Conservation (phyloP, 768 basidiomycete species). For the Macrocybe gigantea region DNA sequence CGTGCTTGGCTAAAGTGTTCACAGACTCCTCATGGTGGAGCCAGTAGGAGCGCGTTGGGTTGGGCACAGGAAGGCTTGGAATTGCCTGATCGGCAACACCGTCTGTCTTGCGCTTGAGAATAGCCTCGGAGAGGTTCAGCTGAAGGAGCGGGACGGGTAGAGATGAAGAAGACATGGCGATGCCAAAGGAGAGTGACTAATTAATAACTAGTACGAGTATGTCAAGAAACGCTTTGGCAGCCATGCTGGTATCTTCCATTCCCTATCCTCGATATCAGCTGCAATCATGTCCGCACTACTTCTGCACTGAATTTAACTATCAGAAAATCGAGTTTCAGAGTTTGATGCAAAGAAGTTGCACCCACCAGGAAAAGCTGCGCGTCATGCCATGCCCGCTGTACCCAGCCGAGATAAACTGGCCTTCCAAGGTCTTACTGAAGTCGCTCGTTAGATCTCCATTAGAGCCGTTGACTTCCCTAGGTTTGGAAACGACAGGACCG, state of each 20-base stretch:
- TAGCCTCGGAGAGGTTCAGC: too few species aligned
- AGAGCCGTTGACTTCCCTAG: slow-evolving; percentile 16
- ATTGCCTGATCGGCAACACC: too few species aligned
- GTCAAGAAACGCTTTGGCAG: slow-evolving; percentile 52
- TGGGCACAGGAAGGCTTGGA: slow-evolving; percentile 42
- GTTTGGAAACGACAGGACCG: slow-evolving; percentile 39
- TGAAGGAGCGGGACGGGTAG: too few species aligned
- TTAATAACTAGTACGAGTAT: too few species aligned
- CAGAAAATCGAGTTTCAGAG: not conserved
- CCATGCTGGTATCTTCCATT: slow-evolving; percentile 57
- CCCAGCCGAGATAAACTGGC: slow-evolving; percentile 70
- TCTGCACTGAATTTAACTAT: slow-evolving; percentile 44
- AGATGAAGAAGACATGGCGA: too few species aligned
- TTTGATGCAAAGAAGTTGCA: too few species aligned
- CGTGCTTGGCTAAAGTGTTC: slow-evolving; percentile 62
- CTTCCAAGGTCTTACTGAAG: slow-evolving; percentile 23
- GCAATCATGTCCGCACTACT: slow-evolving; percentile 54
- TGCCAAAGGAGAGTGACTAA: too few species aligned
- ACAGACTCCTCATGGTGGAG: slow-evolving; percentile 45
- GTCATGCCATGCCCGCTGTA: slow-evolving; percentile 82
- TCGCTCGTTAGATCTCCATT: not conserved
- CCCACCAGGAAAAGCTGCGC: slow-evolving; percentile 64
- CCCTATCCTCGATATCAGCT: slow-evolving; percentile 36
- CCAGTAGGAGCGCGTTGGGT: slow-evolving; percentile 76
- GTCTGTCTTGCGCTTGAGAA: too few species aligned